These are phyloP conservation scores for Sanghuangporus weigelae DNA, from an alignment of 1,284 basidiomycete genomes.

Conservation along the genomic window DNA sequence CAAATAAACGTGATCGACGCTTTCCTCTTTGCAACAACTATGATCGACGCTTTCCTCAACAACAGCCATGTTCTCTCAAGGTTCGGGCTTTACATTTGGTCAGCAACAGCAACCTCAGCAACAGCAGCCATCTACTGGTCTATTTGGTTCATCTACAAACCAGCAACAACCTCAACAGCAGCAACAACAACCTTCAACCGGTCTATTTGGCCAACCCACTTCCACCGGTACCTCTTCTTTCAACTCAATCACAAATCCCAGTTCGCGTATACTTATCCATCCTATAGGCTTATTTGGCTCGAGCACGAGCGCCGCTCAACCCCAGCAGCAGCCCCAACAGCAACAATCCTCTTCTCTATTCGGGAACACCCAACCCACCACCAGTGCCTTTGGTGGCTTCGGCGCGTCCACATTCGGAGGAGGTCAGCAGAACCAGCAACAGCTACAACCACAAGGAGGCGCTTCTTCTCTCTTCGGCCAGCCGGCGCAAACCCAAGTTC, in stretches of 20 bases:
- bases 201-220: constrained; percentile 23
- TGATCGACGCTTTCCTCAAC: no score
- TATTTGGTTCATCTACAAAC: constrained; percentile 31
- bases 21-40: no score
- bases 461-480: constrained; percentile 14
- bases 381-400: constrained; percentile 14
- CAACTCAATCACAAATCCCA: not conserved
- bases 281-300: constrained; percentile 14
- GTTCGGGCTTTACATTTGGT: no score
- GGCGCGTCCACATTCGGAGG: constrained; percentile 1
- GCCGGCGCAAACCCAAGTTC: constrained; percentile 6
- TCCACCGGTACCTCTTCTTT: constrained; percentile 17
- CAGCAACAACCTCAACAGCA: constrained; percentile 25
- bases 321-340: not conserved
- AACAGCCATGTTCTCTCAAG: no score
- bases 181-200: constrained; percentile 18
- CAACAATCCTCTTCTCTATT: constrained; percentile 4
- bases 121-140: constrained; percentile 24
- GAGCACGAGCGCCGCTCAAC: not conserved
- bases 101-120: constrained; percentile 13
- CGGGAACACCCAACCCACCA: constrained; percentile 5
- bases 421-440: not conserved
- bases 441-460: no score
- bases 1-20: no score
- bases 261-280: not conserved